These are phyloP conservation scores for Limonium bicolor DNA, from an alignment of 148 eudicot species.

Conservation along the genomic window DNA sequence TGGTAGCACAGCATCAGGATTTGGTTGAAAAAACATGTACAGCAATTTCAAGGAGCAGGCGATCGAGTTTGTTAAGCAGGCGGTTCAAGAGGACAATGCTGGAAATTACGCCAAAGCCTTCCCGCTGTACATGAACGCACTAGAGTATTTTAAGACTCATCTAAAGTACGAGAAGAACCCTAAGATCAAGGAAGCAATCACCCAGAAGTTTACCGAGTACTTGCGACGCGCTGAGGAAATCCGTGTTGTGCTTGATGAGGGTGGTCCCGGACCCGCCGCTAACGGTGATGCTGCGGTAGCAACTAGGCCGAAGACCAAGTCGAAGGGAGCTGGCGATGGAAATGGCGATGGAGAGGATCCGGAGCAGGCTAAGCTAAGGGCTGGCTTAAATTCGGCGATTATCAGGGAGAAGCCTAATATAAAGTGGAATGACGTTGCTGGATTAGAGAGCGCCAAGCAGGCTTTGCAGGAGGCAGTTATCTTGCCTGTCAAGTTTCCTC, in stretches of 20 bases:
- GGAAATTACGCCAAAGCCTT: conserved; percentile 91
- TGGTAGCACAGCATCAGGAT: background rate
- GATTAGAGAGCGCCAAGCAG: conserved; percentile 93
- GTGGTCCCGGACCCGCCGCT: conserved; percentile 44
- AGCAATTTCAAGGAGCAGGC: conserved; percentile 99
- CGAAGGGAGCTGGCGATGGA: conserved; percentile 52
- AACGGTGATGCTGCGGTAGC: conserved; percentile 80
- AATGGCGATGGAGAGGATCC: conserved; percentile 78
- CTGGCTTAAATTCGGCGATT: conserved; percentile 87
- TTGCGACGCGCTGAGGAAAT: conserved; percentile 97
- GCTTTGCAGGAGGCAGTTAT: conserved; percentile 97
- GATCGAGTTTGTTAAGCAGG: conserved; percentile 89
- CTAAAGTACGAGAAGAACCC: conserved; percentile 93
- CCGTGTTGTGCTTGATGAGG: conserved; percentile 78
- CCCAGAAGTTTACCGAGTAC: conserved; percentile 86
- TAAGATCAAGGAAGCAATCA: conserved; percentile 80
- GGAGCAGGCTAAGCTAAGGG: conserved; percentile 65
- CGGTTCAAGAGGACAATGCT: conserved; percentile 85
- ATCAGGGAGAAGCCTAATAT: conserved; percentile 96
- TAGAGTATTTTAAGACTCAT: conserved; percentile 88
- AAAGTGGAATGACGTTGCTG: conserved; percentile 96
- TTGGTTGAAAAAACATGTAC: conserved; percentile 47
- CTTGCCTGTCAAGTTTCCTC: conserved; percentile 93
- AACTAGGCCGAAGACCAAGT: conserved; percentile 61
- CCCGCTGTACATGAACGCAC: conserved; percentile 85